Base-by-base conservation (phyloP, 371 early-diverging fungal genomes). In the Mortierella sp. region DNA sequence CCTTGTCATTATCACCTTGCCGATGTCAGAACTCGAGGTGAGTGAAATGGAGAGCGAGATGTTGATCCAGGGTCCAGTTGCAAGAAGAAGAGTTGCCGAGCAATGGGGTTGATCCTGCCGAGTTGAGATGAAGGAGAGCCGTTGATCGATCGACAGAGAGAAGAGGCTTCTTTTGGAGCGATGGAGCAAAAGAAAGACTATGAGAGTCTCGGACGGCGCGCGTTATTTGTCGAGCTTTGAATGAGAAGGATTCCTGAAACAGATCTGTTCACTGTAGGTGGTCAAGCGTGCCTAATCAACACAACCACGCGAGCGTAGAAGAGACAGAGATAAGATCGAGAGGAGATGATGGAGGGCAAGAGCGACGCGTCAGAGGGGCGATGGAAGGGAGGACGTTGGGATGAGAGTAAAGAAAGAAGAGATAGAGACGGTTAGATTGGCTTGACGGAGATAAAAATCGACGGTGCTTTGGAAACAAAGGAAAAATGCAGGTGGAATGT, bases 401-500 rank as follows among this genome's bases (percentile, higher is more conserved):
- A 74, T 21, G 57, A 34, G 46, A 50, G 19, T 11, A n/a, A 57
- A 10, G n/a, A 59, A 59, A 26, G n/a, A 64, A 74, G 69, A 57
- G 57, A 55, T 1, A 55, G 72, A 40, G 55, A 72, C 21, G 19
- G 50, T 34, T 73, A 21, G 51, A 28, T 16, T 19, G 34, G 43
- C 6, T 46, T 51, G 64, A 46, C n/a, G 16, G 19, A 26, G 59
- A 59, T 28, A 31, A 5, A 59, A 50, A 50, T 24, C 26, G 34
- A 37, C n/a, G 13, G n/a, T n/a, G 74, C 64, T 24, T 16, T 16
- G 43, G 4, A 14, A 69, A 34, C 64, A 44, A 55, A 9, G 24
- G 34, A 48, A 54, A 53, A 69, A 34, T 64, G 64, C 64, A 64
- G 24, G 64, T 64, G 64, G 64, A 64, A 64, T 64, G 64, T 37